Percentiles rank a stretch among this genome's conserved stretches.
These are phyloP conservation scores for Aspergillus diversus DNA, from an alignment of 495 filamentous ascomycete species.

Conservation along the genomic window DNA sequence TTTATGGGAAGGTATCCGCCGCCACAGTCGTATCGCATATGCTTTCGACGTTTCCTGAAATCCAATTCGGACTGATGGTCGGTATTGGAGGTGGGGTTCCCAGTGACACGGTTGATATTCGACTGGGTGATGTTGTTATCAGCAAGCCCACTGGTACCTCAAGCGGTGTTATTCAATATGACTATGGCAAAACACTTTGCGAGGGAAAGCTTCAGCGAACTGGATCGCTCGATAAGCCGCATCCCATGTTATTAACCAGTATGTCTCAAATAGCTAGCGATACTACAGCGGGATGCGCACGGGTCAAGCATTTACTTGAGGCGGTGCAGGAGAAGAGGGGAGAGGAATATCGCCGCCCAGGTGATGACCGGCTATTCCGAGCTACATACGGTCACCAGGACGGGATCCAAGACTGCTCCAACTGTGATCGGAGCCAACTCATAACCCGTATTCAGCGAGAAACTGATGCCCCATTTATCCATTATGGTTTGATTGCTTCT, in stretches of 20 bases:
- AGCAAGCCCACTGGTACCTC: constrained; percentile 14
- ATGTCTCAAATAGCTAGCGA: constrained; percentile 7
- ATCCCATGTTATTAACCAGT: constrained; percentile 9
- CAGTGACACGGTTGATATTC: constrained; percentile 21
- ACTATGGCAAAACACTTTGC: constrained; percentile 16
- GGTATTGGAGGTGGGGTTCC: constrained; percentile 46
- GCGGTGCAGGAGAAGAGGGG: too few species aligned
- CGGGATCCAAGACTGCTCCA: not conserved
- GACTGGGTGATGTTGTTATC: constrained; percentile 37
- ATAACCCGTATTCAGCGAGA: constrained; percentile 6
- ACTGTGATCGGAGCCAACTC: constrained; percentile 17
- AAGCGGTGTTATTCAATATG: constrained; percentile 27
- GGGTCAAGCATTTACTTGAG: too few species aligned
- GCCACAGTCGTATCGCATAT: constrained; percentile 8
- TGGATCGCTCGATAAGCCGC: constrained; percentile 29
- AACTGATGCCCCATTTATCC: not conserved
- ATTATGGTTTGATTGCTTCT: constrained; percentile 27
- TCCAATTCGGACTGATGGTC: constrained; percentile 42
- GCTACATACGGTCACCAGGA: not conserved
- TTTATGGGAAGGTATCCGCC: not conserved
- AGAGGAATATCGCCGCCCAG: not conserved
- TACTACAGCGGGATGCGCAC: not conserved
- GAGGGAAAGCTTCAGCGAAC: constrained; percentile 23
- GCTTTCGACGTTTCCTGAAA: constrained; percentile 34
- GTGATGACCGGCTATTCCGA: not conserved